Evolutionary conservation across 805 yeast species (phyloP), one percentile per base, ranked within the genome.

Genomic region (Saccharomycopsis fermentans): DNA sequence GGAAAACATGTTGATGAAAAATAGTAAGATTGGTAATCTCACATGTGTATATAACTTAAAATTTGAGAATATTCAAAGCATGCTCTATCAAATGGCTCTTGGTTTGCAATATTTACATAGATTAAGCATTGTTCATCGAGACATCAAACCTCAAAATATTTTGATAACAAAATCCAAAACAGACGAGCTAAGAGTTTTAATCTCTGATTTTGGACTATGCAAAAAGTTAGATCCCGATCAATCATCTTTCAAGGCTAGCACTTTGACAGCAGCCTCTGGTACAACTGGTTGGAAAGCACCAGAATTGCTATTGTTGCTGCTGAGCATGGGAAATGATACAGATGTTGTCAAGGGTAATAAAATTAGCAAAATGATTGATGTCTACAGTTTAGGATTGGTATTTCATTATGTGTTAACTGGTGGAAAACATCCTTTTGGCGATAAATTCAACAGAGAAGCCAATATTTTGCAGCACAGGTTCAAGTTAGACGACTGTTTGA

Each of bases 281-380:
- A 94, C 99, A 0, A 81, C 94, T 3, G 99, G 99, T 2, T 94
- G 99, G 99, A 80, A 97, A 65, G 98, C 99, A 0, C 99, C 99
- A 0, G 99, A 94, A 66, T 70, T 89, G 36, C 71, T 89, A 39
- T 43, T 43, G 17, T 21, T 43, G n/a, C 50, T 43, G 50, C 50
- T 43, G 50, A 43, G 12, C 24, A 14, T 26, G 24, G 50, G 29
- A 21, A 43, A 8, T 21, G n/a, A 43, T 43, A n/a, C 6, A 5
- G n/a, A 37, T 43, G 69, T 79, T 26, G 80, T 77, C 50, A 76
- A 70, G 24, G 56, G 64, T 11, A 70, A 73, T 32, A 57, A 55
- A 12, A n/a, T 58, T 56, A 50, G 58, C 57, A 80, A 91, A 63
- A 90, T 96, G 0, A 87, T 94, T 57, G 99, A 94, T 70, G 87